Conservation (phyloP, 306 rosid species). For the Begonia peltatifolia region DNA sequence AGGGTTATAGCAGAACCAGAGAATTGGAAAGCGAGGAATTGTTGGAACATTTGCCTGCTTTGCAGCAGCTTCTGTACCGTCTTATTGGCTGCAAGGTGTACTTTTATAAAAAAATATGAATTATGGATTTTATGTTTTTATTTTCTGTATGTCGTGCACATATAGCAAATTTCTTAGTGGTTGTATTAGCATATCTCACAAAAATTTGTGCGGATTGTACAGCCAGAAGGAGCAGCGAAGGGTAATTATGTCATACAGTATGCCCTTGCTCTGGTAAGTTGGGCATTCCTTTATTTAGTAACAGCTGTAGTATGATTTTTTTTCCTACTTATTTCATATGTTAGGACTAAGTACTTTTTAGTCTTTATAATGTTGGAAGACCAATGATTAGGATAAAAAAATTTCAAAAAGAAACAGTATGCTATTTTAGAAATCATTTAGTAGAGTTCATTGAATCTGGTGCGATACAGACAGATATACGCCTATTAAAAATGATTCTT, state of each 20-base stretch:
- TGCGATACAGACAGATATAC: no score
- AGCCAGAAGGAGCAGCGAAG: slow-evolving; percentile 98
- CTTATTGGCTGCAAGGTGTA: slow-evolving; percentile 88
- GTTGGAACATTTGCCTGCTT: slow-evolving; percentile 91
- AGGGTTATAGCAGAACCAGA: slow-evolving; percentile 92
- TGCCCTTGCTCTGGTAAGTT: slow-evolving; percentile 89
- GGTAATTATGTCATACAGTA: slow-evolving; percentile 88
- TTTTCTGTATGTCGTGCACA: neutral
- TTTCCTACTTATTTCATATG: no score
- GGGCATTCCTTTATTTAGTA: neutral
- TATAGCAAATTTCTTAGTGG: neutral
- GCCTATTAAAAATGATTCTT: no score
- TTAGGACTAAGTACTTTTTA: no score
- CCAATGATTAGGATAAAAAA: no score
- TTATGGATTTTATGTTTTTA: no score
- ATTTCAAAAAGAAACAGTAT: no score
- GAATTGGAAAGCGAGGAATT: slow-evolving; percentile 88
- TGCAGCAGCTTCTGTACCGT: slow-evolving; percentile 82
- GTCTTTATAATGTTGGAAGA: no score
- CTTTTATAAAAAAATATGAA: neutral
- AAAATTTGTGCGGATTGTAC: slow-evolving; percentile 26
- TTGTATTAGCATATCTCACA: neutral
- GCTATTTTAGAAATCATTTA: no score
- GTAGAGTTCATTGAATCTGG: no score
- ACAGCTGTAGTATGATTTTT: no score